Evolutionary conservation across 2,329 filamentous ascomycete species (phyloP).

Genomic region (Fusarium falciforme): DNA sequence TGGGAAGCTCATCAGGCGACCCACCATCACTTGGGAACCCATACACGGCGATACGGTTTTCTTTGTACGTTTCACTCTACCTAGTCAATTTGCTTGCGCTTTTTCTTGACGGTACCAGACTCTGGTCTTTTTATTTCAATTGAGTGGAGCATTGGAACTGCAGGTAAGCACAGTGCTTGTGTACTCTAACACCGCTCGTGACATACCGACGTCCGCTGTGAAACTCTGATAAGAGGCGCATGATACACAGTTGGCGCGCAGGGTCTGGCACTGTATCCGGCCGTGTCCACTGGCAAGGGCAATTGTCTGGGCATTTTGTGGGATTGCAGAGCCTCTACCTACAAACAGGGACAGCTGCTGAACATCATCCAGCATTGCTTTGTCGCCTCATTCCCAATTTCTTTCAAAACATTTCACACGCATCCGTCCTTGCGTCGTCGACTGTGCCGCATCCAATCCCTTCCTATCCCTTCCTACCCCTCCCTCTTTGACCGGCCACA

Average conservation of each 20-base stretch:
- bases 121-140: neutral
- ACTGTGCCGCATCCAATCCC: neutral
- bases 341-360: constrained; percentile 24
- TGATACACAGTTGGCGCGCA: neutral
- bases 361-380: constrained; percentile 24
- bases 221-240: neutral
- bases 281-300: constrained; percentile 4
- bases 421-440: neutral
- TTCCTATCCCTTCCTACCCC: neutral
- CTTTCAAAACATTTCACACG: constrained; percentile 4
- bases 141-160: neutral
- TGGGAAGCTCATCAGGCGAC: neutral
- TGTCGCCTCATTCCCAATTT: constrained; percentile 10
- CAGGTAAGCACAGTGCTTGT: neutral
- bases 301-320: constrained; percentile 32
- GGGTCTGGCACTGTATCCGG: neutral
- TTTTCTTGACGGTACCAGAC: neutral
- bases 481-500: neutral
- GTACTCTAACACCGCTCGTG: neutral
- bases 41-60: neutral
- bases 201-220: neutral
- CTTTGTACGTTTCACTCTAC: neutral
- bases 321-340: constrained; percentile 28
- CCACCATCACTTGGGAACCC: neutral
- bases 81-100: neutral